phyloP scores from a whole-genome alignment of 768 basidiomycete genomes.

The Tricholoma saponaceum region DNA sequence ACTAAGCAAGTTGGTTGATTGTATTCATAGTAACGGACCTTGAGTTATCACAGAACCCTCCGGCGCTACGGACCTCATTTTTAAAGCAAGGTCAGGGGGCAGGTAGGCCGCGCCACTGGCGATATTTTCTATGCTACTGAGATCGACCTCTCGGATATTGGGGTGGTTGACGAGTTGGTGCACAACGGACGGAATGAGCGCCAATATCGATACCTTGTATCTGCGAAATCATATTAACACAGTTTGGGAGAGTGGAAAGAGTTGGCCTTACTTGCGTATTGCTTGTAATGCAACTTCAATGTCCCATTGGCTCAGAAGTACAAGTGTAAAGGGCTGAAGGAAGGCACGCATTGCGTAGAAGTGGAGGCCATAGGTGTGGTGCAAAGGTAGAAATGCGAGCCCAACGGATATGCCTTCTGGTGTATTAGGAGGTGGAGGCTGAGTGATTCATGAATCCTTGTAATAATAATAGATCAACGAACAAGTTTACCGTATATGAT shows the following conservation, averaged over 20 bases:
- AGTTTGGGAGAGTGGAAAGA: background rate
- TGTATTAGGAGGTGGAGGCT: slow-evolving; percentile 33
- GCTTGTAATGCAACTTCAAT: slow-evolving; percentile 42
- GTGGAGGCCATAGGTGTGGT: slow-evolving; percentile 67
- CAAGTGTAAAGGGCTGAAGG: slow-evolving; percentile 38
- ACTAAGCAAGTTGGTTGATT: background rate
- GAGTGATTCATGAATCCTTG: background rate
- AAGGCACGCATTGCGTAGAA: slow-evolving; percentile 45
- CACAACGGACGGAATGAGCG: slow-evolving; percentile 58
- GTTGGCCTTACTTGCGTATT: slow-evolving; percentile 50
- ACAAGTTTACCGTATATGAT: slow-evolving; percentile 34
- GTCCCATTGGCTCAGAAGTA: slow-evolving; percentile 61
- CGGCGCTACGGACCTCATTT: slow-evolving; percentile 33
- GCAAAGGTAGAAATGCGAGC: slow-evolving; percentile 62
- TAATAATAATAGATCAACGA: background rate
- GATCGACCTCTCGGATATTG: slow-evolving; percentile 40
- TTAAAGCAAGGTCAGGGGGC: slow-evolving; percentile 47
- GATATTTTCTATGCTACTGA: slow-evolving; percentile 43
- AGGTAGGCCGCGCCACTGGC: slow-evolving; percentile 65
- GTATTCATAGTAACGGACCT: slow-evolving; percentile 32
- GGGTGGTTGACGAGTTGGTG: slow-evolving; percentile 65
- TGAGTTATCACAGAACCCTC: slow-evolving; percentile 31
- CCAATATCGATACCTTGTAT: slow-evolving; percentile 46
- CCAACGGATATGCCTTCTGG: slow-evolving; percentile 43
- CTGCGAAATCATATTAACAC: slow-evolving; percentile 27